These are phyloP conservation scores for Narthecium ossifragum DNA, from an alignment of 106 monocot genomes.

Conservation along the genomic window DNA sequence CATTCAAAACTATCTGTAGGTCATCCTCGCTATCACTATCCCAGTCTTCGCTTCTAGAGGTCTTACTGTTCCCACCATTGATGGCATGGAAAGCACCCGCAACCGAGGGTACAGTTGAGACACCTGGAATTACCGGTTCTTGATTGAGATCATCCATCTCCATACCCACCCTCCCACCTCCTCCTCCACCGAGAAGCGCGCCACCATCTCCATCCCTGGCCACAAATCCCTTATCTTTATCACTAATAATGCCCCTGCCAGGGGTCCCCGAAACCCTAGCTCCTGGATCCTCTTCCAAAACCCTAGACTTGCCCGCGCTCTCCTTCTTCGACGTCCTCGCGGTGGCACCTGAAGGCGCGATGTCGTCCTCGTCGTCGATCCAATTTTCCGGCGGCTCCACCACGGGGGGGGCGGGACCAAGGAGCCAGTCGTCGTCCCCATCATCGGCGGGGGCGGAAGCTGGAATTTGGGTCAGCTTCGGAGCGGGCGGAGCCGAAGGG, in stretches of 20 bases:
- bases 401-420: conserved; percentile 17
- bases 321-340: background rate
- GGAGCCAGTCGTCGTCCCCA: conserved; percentile 46
- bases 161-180: conserved; percentile 5
- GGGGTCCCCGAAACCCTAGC: conserved; percentile 16
- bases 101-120: conserved; percentile 18
- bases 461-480: background rate
- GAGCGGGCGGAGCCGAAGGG: too few relatives aligned
- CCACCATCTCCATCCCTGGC: too few relatives aligned
- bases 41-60: conserved; percentile 53
- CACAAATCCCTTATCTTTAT: conserved; percentile 1
- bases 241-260: background rate
- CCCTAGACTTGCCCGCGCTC: conserved; percentile 10
- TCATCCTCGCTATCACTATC: conserved; percentile 98
- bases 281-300: conserved; percentile 11
- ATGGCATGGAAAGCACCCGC: background rate
- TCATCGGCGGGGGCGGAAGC: conserved; percentile 8
- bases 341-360: background rate
- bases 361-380: conserved; percentile 41
- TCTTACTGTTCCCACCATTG: conserved; percentile 3
- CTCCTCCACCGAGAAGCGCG: too few relatives aligned
- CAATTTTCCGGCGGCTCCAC: conserved; percentile 31
- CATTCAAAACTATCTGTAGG: conserved; percentile 84
- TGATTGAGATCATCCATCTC: conserved; percentile 17
- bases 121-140: conserved; percentile 53